Evolutionary conservation across 495 filamentous ascomycete genomes (phyloP).

Genomic region (Trichoderma orchidacearum): DNA sequence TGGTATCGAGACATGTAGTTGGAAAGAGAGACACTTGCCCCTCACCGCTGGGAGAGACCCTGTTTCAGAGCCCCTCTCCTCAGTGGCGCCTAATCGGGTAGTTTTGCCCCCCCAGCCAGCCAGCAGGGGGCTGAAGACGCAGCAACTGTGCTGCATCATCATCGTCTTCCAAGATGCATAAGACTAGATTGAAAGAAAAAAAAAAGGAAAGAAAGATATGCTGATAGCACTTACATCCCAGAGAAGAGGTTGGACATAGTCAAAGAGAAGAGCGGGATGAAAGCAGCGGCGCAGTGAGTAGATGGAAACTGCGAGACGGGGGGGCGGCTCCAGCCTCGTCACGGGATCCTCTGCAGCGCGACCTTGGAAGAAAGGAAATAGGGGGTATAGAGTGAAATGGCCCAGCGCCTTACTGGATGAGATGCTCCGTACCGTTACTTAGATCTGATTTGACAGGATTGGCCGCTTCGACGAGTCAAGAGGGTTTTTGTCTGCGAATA

Average conservation of each 20-base stretch:
- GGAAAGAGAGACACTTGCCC: background rate
- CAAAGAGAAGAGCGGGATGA: background rate
- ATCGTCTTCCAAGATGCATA: background rate
- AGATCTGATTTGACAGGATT: too few species aligned
- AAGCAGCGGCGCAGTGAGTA: background rate
- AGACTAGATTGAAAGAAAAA: background rate
- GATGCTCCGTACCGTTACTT: background rate
- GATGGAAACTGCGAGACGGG: background rate
- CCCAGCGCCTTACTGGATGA: background rate
- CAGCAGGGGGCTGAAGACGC: background rate
- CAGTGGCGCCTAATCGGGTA: background rate
- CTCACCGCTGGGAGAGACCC: background rate
- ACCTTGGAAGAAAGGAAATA: too few species aligned
- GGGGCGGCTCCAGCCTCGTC: slow-evolving; percentile 1
- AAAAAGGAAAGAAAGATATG: slow-evolving; percentile 5
- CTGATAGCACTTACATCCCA: slow-evolving; percentile 52
- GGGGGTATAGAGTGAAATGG: background rate
- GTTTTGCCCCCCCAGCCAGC: too few species aligned
- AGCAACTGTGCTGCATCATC: background rate
- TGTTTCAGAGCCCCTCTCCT: background rate
- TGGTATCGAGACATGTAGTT: too few species aligned
- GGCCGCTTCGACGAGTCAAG: too few species aligned
- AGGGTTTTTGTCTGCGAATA: too few species aligned
- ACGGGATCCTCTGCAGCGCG: background rate
- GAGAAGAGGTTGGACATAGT: slow-evolving; percentile 68